These are phyloP conservation scores for Didymellaceae sp. DNA, from an alignment of 2,329 filamentous ascomycete genomes.

Conservation along the genomic window DNA sequence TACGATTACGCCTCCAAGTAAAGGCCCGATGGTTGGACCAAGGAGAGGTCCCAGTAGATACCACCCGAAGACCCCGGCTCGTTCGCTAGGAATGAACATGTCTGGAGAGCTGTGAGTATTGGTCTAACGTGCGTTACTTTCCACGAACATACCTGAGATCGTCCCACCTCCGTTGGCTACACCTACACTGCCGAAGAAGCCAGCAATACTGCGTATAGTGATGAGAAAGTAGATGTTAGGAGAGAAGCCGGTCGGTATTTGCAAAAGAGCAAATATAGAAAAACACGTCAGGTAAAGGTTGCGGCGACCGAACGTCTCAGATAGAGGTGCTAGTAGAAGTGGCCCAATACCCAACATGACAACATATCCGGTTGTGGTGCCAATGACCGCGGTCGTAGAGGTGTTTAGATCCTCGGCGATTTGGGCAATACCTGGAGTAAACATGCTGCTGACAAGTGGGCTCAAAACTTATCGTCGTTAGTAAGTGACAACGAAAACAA, in stretches of 20 bases:
- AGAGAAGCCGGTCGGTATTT: slow-evolving; percentile 56
- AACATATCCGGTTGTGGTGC: slow-evolving; percentile 59
- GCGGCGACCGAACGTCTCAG: slow-evolving; percentile 56
- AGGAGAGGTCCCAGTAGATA: slow-evolving; percentile 55
- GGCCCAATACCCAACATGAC: slow-evolving; percentile 58
- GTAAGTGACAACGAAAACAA: background rate
- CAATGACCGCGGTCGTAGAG: slow-evolving; percentile 52
- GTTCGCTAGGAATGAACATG: slow-evolving; percentile 56
- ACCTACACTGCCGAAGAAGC: slow-evolving; percentile 59
- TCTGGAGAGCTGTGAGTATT: slow-evolving; percentile 43
- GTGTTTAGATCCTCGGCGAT: slow-evolving; percentile 57
- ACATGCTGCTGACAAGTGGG: slow-evolving; percentile 58
- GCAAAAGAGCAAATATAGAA: slow-evolving; percentile 53
- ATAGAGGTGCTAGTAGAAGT: slow-evolving; percentile 55
- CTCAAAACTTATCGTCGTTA: slow-evolving; percentile 48
- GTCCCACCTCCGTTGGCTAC: slow-evolving; percentile 60
- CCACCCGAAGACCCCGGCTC: slow-evolving; percentile 56
- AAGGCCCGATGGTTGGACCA: slow-evolving; percentile 51
- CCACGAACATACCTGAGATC: slow-evolving; percentile 33
- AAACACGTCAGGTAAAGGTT: slow-evolving; percentile 56
- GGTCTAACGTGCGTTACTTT: background rate
- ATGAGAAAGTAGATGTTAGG: slow-evolving; percentile 57
- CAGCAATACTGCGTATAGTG: slow-evolving; percentile 53
- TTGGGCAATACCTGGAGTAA: slow-evolving; percentile 59
- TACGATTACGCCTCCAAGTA: slow-evolving; percentile 55